These are phyloP conservation scores for Coniophora puteana DNA, from an alignment of 1,284 basidiomycete genomes.

Conservation along the genomic window DNA sequence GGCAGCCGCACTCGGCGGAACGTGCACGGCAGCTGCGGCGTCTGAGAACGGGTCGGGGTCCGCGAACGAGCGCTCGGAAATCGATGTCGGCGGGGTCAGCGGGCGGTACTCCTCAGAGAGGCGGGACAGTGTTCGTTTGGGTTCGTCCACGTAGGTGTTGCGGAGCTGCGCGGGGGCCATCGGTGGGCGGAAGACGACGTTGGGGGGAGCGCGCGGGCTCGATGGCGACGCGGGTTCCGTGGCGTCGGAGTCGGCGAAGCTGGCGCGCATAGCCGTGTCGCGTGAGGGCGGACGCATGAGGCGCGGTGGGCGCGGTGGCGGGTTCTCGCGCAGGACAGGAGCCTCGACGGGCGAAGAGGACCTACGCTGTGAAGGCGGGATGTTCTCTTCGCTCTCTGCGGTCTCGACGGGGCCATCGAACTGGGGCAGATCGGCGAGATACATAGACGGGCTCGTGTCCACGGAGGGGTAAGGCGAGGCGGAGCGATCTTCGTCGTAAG, in stretches of 20 bases:
- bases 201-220: not conserved
- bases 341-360: too few relatives aligned
- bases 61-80: too few relatives aligned
- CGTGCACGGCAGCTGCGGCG: not conserved
- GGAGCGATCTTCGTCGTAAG: too few relatives aligned
- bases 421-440: too few relatives aligned
- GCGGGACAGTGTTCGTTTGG: constrained; percentile 1
- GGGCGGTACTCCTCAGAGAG: constrained; percentile 24
- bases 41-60: constrained; percentile 20
- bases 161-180: too few relatives aligned
- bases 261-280: constrained; percentile 8
- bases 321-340: too few relatives aligned
- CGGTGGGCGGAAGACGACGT: not conserved
- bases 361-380: too few relatives aligned
- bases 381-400: too few relatives aligned
- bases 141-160: constrained; percentile 1
- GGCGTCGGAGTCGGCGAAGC: not conserved
- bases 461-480: too few relatives aligned
- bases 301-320: constrained; percentile 38
- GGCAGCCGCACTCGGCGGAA: too few relatives aligned
- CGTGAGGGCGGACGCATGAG: constrained; percentile 8
- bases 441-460: too few relatives aligned
- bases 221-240: not conserved
- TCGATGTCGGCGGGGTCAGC: constrained; percentile 40
- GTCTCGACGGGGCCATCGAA: too few relatives aligned